Conservation (phyloP, 139 green algal genomes). For the Asterochloris sp. region DNA sequence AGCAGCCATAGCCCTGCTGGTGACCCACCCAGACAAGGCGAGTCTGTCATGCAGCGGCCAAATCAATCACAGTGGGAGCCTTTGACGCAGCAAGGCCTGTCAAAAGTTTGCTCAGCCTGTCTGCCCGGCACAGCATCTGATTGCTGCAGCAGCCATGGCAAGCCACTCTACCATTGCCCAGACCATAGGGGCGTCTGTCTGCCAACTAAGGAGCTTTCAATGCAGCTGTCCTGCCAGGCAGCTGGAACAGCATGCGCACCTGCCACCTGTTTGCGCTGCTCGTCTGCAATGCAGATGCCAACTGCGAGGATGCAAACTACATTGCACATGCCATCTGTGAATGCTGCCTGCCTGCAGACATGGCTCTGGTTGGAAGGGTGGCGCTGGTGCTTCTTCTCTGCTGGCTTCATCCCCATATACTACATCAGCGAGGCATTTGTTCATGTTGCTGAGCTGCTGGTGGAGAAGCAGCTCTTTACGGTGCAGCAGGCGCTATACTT, state of each 20-base stretch:
- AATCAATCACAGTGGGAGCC: no score
- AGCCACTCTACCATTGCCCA: background rate
- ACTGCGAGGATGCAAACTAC: background rate
- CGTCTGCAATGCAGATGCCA: background rate
- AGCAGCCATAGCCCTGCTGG: background rate
- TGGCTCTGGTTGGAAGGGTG: background rate
- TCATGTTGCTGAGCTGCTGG: conserved; percentile 12
- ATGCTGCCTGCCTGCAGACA: background rate
- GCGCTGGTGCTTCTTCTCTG: conserved; percentile 24
- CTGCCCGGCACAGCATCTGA: background rate
- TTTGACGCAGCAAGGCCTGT: background rate
- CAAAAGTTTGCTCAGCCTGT: background rate
- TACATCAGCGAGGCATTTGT: conserved; percentile 11
- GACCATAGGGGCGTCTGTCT: background rate
- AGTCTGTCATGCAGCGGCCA: background rate
- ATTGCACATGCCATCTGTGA: background rate
- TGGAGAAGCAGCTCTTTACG: conserved; percentile 27
- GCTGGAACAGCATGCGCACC: background rate
- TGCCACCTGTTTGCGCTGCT: background rate
- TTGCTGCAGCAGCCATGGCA: background rate
- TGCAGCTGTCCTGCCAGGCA: background rate
- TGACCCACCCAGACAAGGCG: conserved; percentile 3
- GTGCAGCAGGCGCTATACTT: conserved; percentile 20
- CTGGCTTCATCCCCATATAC: conserved; percentile 21
- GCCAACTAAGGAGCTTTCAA: background rate